A percentile compares a stretch with the other conserved stretches of the same genome.
Evolutionary conservation across 2,329 filamentous ascomycete species (phyloP).

Genomic region (Ceratocystiopsis sp.): DNA sequence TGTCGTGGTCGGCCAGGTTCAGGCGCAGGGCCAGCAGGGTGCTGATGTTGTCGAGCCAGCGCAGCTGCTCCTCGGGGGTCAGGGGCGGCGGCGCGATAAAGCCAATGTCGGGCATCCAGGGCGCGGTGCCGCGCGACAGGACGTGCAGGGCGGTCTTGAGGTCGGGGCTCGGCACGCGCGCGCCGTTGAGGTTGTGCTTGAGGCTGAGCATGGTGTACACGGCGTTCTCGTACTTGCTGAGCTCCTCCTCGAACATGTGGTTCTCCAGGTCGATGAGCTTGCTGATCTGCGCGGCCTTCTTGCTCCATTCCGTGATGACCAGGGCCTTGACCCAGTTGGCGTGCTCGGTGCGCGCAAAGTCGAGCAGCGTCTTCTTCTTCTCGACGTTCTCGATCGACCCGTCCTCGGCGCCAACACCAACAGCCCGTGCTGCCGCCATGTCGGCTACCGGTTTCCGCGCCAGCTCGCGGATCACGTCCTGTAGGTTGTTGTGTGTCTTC

Average conservation of each 20-base stretch:
- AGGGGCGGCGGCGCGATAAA: slow-evolving; percentile 63
- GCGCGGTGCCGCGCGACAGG: slow-evolving; percentile 58
- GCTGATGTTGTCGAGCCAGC: slow-evolving; percentile 65
- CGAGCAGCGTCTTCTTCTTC: slow-evolving; percentile 60
- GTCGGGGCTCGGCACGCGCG: slow-evolving; percentile 76
- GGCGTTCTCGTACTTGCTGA: slow-evolving; percentile 40
- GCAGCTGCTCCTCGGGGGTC: slow-evolving; percentile 52
- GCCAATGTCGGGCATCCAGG: slow-evolving; percentile 66
- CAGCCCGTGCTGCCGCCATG: slow-evolving; percentile 21
- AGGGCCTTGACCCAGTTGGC: slow-evolving; percentile 85
- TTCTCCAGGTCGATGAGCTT: slow-evolving; percentile 75
- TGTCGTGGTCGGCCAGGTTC: slow-evolving; percentile 68
- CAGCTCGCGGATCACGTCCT: slow-evolving; percentile 52
- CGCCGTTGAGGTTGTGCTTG: slow-evolving; percentile 54
- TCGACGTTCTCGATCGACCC: slow-evolving; percentile 46
- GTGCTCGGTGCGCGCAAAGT: slow-evolving; percentile 65
- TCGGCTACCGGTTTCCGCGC: slow-evolving; percentile 47
- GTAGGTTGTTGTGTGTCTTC: slow-evolving; percentile 62
- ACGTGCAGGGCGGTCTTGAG: slow-evolving; percentile 77
- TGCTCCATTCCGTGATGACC: slow-evolving; percentile 80
- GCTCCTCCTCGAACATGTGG: slow-evolving; percentile 47
- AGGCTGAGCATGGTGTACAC: slow-evolving; percentile 50
- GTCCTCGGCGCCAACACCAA: slow-evolving; percentile 37
- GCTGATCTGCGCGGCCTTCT: slow-evolving; percentile 60
- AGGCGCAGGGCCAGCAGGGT: slow-evolving; percentile 67